These are phyloP conservation scores for Trichothecium roseum DNA, from an alignment of 2,329 filamentous ascomycete species.

Conservation along the genomic window DNA sequence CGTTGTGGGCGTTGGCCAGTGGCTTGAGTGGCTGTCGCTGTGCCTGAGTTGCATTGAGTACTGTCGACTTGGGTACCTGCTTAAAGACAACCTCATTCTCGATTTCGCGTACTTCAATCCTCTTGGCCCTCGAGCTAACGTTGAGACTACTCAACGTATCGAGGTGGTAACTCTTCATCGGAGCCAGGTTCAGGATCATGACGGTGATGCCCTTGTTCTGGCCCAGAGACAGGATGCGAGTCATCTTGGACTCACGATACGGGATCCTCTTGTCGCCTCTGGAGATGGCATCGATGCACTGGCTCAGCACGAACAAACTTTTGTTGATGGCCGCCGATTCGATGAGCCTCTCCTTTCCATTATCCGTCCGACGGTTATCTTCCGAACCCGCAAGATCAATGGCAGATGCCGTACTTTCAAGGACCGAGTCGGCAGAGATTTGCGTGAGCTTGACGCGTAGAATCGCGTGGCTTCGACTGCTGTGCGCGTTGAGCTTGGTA, in stretches of 20 bases:
- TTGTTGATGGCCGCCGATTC: constrained; percentile 98
- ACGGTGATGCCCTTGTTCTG: constrained; percentile 93
- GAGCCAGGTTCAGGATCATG: constrained; percentile 93
- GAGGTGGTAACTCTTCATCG: constrained; percentile 83
- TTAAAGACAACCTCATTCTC: constrained; percentile 92
- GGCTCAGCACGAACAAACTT: constrained; percentile 84
- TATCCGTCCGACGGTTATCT: constrained; percentile 89
- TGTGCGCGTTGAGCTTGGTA: constrained; percentile 88
- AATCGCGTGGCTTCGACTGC: constrained; percentile 81
- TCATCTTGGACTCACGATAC: constrained; percentile 96
- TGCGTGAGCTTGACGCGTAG: constrained; percentile 83
- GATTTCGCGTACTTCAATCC: constrained; percentile 89
- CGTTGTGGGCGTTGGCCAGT: constrained; percentile 65
- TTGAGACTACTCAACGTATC: constrained; percentile 91
- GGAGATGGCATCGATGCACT: constrained; percentile 91
- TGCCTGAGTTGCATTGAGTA: constrained; percentile 25
- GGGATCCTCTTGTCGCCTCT: constrained; percentile 68
- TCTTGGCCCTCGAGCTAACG: constrained; percentile 89
- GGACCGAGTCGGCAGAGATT: constrained; percentile 54
- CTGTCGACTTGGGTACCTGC: constrained; percentile 50
- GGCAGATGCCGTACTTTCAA: constrained; percentile 77
- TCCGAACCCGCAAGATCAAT: constrained; percentile 95
- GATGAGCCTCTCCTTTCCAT: constrained; percentile 83
- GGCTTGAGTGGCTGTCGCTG: constrained; percentile 70
- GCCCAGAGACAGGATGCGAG: constrained; percentile 78